Conservation (phyloP, 2,329 filamentous ascomycete species). For the Fusarium pseudocircinatum region DNA sequence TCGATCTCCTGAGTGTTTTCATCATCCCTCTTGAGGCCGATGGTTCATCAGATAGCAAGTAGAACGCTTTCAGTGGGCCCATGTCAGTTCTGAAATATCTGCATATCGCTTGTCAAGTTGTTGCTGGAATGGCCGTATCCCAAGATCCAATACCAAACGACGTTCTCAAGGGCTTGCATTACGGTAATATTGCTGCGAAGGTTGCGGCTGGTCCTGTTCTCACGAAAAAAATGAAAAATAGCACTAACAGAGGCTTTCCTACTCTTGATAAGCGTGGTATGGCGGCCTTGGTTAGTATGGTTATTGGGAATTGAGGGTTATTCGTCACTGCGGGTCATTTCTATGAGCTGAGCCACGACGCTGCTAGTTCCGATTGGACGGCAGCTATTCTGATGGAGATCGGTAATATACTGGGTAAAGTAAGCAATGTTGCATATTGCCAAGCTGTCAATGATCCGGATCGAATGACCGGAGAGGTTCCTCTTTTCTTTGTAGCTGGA, state of each 20-base stretch:
- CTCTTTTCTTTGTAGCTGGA: background rate
- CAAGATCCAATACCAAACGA: background rate
- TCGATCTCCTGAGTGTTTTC: background rate
- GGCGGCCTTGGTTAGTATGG: rapidly evolving
- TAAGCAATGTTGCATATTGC: background rate
- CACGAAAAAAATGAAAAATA: no score
- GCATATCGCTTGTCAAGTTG: rapidly evolving
- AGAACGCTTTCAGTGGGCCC: rapidly evolving
- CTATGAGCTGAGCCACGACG: background rate
- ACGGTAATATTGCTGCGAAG: rapidly evolving
- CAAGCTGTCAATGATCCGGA: background rate
- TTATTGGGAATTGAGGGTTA: background rate
- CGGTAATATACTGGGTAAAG: background rate
- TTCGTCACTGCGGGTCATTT: background rate
- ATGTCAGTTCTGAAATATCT: rapidly evolving
- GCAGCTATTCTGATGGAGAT: background rate
- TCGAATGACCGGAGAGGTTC: background rate
- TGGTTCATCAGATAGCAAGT: background rate
- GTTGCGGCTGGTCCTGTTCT: background rate
- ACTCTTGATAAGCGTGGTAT: background rate
- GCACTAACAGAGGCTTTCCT: background rate
- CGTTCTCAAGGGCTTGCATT: background rate
- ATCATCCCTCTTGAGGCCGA: background rate
- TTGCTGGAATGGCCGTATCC: background rate
- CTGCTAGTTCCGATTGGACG: rapidly evolving